Conservation (phyloP, 2,329 filamentous ascomycete species). For the Aspergillus ustus region DNA sequence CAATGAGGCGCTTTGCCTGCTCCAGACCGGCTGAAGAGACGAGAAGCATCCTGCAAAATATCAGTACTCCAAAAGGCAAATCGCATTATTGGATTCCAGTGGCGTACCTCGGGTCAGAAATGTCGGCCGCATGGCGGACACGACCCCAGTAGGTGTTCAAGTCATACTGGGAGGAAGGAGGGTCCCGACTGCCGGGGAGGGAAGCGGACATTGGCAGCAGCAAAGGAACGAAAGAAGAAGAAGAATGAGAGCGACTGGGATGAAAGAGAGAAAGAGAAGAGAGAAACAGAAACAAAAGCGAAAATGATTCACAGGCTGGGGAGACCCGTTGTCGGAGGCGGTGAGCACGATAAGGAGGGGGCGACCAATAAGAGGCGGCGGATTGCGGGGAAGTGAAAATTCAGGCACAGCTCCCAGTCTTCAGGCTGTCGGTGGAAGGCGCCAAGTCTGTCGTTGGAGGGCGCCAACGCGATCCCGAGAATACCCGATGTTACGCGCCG, state of each 20-base stretch:
- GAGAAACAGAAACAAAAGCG: conserved; percentile 7
- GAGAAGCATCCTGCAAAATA: conserved; percentile 84
- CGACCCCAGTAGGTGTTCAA: conserved; percentile 93
- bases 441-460: too few relatives aligned
- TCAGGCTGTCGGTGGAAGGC: background rate
- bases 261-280: conserved; percentile 15
- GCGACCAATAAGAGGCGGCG: conserved; percentile 24
- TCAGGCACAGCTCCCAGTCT: background rate
- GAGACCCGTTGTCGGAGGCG: conserved; percentile 35
- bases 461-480: conserved; percentile 1
- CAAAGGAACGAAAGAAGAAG: background rate
- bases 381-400: conserved; percentile 8
- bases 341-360: conserved; percentile 39
- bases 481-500: conserved; percentile 13
- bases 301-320: conserved; percentile 21
- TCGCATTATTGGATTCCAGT: background rate
- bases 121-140: conserved; percentile 83
- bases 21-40: conserved; percentile 79
- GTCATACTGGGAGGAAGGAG: conserved; percentile 91
- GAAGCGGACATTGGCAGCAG: conserved; percentile 61
- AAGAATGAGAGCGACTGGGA: conserved; percentile 15
- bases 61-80: too few relatives aligned
- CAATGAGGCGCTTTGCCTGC: conserved; percentile 79
- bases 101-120: conserved; percentile 87
- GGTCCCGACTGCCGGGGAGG: conserved; percentile 71